Evolutionary conservation across 1,284 basidiomycete species (phyloP).

Genomic region (Agaricales sp.): DNA sequence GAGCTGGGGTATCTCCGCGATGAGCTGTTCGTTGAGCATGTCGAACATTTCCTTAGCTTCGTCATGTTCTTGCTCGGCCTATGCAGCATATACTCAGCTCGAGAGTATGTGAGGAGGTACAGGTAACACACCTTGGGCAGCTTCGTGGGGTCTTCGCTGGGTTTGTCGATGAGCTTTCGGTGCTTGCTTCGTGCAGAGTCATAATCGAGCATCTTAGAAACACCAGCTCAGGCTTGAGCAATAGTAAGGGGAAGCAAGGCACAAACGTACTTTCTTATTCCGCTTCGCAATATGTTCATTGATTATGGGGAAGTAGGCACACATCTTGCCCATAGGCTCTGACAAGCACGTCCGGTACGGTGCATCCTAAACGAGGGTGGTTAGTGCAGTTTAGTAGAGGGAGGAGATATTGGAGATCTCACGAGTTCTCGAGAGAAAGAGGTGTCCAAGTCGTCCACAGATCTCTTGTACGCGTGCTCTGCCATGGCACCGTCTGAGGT

Average conservation of each 20-base stretch:
- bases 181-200: conserved; percentile 86
- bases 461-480: conserved; percentile 91
- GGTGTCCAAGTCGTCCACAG: conserved; percentile 89
- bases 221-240: conserved; percentile 1
- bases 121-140: conserved; percentile 58
- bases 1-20: conserved; percentile 84
- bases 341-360: conserved; percentile 93
- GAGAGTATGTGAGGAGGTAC: conserved; percentile 5
- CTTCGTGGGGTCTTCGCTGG: conserved; percentile 87
- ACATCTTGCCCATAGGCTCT: conserved; percentile 94
- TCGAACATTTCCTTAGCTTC: conserved; percentile 92
- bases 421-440: conserved; percentile 83
- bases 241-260: not conserved
- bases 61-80: conserved; percentile 93
- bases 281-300: conserved; percentile 93
- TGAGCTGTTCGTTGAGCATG: conserved; percentile 86
- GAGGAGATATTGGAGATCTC: conserved; percentile 3
- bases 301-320: conserved; percentile 88
- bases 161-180: conserved; percentile 88
- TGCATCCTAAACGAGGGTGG: conserved; percentile 51
- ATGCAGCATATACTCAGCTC: conserved; percentile 3
- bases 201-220: conserved; percentile 80
- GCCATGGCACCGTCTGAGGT: conserved; percentile 93
- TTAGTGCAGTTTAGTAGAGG: not conserved
- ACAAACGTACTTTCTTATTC: conserved; percentile 77